Evolutionary conservation across 345 rosid species (phyloP).

Genomic region (Linum usitatissimum): DNA sequence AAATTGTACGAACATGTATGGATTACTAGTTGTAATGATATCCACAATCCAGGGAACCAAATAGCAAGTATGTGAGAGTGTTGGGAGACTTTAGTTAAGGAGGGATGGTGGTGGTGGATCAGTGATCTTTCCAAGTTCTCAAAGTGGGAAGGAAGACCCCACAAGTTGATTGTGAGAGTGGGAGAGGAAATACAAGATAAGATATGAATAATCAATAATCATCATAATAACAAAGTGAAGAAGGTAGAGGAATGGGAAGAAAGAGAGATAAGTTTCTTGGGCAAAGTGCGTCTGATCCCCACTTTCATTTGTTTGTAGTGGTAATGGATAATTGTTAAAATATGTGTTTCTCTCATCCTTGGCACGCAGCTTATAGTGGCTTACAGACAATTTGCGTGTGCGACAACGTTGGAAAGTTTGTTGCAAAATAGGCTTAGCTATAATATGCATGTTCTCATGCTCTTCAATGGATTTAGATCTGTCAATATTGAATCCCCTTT

Average conservation of each 20-base stretch:
- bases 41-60: not conserved
- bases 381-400: not conserved
- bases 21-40: slow-evolving; percentile 4
- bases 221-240: slow-evolving; percentile 4
- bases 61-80: not conserved
- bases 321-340: slow-evolving; percentile 23
- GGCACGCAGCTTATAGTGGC: not conserved
- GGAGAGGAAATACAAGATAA: slow-evolving; percentile 33
- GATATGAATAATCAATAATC: slow-evolving; percentile 21
- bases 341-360: slow-evolving; percentile 8
- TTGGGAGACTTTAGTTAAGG: slow-evolving; percentile 6
- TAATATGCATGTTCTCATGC: not conserved
- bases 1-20: slow-evolving; percentile 49
- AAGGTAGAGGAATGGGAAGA: slow-evolving; percentile 29
- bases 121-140: slow-evolving; percentile 29
- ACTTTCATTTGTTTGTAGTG: slow-evolving; percentile 12
- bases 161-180: slow-evolving; percentile 31
- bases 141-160: slow-evolving; percentile 38
- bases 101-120: slow-evolving; percentile 14
- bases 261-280: slow-evolving; percentile 40
- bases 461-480: too few species aligned
- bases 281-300: slow-evolving; percentile 42
- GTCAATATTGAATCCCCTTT: too few species aligned
- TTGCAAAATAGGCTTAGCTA: not conserved
- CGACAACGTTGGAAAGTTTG: not conserved